A percentile compares a stretch with the other conserved stretches of the same genome.
phyloP scores from a whole-genome alignment of 2,329 filamentous ascomycete species.

The Fusarium heterosporum region DNA sequence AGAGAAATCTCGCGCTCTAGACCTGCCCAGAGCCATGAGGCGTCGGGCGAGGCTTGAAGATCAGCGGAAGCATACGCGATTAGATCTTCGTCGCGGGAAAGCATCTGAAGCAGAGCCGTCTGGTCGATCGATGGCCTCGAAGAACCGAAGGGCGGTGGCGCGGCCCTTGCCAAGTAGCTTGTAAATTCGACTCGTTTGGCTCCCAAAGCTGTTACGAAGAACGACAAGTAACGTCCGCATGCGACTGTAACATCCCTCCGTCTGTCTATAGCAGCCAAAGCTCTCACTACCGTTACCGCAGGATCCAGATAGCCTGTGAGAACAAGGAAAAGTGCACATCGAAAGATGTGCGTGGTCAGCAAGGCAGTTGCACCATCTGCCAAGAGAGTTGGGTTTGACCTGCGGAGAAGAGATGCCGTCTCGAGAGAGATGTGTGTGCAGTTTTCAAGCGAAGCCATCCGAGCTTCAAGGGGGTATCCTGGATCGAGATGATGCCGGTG shows the following conservation, averaged over 20 bases:
- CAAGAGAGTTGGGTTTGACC: conserved; percentile 68
- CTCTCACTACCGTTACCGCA: conserved; percentile 78
- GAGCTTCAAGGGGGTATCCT: conserved; percentile 71
- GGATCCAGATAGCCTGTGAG: conserved; percentile 78
- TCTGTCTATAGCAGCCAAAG: conserved; percentile 77
- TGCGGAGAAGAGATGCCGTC: conserved; percentile 79
- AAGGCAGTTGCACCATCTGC: conserved; percentile 78
- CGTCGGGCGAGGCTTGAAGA: conserved; percentile 81
- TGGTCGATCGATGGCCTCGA: conserved; percentile 50
- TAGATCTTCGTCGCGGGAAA: conserved; percentile 81
- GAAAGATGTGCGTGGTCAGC: conserved; percentile 86
- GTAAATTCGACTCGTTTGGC: conserved; percentile 63
- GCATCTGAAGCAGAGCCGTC: conserved; percentile 49
- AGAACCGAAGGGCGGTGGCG: conserved; percentile 49
- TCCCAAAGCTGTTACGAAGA: conserved; percentile 79
- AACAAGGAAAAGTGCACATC: conserved; percentile 83
- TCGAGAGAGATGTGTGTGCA: conserved; percentile 82
- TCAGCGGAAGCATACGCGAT: conserved; percentile 88
- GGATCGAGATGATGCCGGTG: conserved; percentile 90
- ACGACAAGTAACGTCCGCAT: conserved; percentile 84
- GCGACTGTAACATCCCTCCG: conserved; percentile 77
- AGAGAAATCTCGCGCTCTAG: conserved; percentile 62
- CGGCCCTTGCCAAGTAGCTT: conserved; percentile 52
- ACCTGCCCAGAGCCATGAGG: conserved; percentile 85
- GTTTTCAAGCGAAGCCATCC: conserved; percentile 78